phyloP scores from a whole-genome alignment of 352 stramenopile species.

The Peronospora belbahrii region DNA sequence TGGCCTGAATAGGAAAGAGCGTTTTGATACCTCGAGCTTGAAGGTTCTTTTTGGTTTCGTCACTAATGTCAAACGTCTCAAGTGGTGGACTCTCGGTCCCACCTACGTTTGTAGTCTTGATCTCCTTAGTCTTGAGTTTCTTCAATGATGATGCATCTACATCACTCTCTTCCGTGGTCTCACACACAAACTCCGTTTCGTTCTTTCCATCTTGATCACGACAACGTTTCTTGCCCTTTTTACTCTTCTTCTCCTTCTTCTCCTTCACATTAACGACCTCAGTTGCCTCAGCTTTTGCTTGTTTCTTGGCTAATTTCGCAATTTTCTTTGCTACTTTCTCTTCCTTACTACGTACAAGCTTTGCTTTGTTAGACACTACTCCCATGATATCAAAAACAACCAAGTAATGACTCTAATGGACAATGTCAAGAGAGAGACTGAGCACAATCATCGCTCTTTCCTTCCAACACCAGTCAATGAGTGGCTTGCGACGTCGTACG shows the following conservation, averaged over 20 bases:
- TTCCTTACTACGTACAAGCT: conserved; percentile 43
- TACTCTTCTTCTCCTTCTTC: conserved; percentile 62
- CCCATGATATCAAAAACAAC: too few relatives aligned
- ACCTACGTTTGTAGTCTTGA: conserved; percentile 33
- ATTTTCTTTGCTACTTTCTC: conserved; percentile 56
- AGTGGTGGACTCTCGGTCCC: conserved; percentile 64
- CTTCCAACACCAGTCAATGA: too few relatives aligned
- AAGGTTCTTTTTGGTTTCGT: conserved; percentile 53
- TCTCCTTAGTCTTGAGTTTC: conserved; percentile 34
- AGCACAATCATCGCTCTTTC: too few relatives aligned
- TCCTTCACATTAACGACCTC: conserved; percentile 24
- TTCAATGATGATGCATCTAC: conserved; percentile 29
- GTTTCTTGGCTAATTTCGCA: conserved; percentile 48
- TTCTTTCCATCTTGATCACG: conserved; percentile 33
- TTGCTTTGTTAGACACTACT: conserved; percentile 30
- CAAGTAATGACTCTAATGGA: too few relatives aligned
- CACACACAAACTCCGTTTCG: conserved; percentile 26
- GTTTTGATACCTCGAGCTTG: conserved; percentile 72
- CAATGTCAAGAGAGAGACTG: too few relatives aligned
- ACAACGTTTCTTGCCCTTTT: conserved; percentile 67
- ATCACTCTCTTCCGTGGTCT: conserved; percentile 53
- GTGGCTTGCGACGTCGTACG: conserved; percentile 5
- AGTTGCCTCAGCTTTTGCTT: conserved; percentile 19
- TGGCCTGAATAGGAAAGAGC: conserved; percentile 90
- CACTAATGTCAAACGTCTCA: conserved; percentile 58